Conservation (phyloP, 176 grass and related monocot species). For the Eragrostis curvula region DNA sequence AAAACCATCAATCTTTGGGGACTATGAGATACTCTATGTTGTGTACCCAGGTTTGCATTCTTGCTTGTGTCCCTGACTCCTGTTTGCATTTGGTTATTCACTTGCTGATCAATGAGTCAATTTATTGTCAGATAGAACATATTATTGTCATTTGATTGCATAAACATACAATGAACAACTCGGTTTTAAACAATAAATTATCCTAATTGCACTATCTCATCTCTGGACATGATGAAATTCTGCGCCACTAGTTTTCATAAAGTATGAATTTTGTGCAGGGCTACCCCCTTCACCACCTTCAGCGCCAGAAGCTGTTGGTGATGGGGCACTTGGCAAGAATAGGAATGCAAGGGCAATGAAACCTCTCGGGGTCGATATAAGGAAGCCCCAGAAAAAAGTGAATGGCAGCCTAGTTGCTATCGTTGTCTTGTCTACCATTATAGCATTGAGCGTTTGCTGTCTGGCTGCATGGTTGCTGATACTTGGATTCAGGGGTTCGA, state of each 20-base stretch:
- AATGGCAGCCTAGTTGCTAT: slow-evolving; percentile 78
- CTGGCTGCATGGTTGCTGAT: slow-evolving; percentile 70
- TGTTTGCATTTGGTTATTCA: slow-evolving; percentile 38
- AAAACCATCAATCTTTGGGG: slow-evolving; percentile 72
- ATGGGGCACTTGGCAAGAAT: slow-evolving; percentile 60
- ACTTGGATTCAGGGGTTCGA: slow-evolving; percentile 54
- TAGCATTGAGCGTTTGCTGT: slow-evolving; percentile 73
- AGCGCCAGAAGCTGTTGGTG: slow-evolving; percentile 47
- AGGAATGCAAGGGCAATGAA: slow-evolving; percentile 81
- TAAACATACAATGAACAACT: background rate
- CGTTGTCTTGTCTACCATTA: slow-evolving; percentile 68
- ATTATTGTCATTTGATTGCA: slow-evolving; percentile 32
- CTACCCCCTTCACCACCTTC: slow-evolving; percentile 94
- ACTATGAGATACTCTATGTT: slow-evolving; percentile 88
- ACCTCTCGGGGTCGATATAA: slow-evolving; percentile 82
- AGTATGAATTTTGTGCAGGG: slow-evolving; percentile 60
- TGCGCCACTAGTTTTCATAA: slow-evolving; percentile 26
- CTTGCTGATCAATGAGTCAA: slow-evolving; percentile 25
- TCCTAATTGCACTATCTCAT: background rate
- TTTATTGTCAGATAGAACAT: background rate
- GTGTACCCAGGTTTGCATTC: slow-evolving; percentile 85
- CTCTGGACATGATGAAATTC: background rate
- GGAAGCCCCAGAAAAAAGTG: slow-evolving; percentile 53
- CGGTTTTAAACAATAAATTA: slow-evolving; percentile 13
- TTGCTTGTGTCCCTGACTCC: background rate